Base-by-base conservation (phyloP, 116 monocot genomes). In the Zostera marina region DNA sequence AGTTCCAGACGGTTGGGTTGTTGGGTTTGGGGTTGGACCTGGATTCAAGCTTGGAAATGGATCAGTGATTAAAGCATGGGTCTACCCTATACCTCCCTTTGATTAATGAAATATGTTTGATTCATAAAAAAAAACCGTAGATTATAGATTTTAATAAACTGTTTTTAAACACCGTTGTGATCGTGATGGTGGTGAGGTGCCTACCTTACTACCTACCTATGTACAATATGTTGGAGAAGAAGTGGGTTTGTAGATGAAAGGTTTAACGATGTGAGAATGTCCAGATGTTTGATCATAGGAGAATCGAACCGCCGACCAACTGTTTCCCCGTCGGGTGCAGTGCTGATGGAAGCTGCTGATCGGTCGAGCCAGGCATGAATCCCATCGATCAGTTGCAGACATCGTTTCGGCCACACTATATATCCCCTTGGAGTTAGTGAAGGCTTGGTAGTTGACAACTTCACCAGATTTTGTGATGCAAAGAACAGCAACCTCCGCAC, bases 381-480 rank as follows among this genome's bases (percentile, higher is more conserved):
- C 93, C 93, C 88, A 93, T 14, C 84, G 68, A 11, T 81, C 84
- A 14, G 77, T 93, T 70, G 84, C 88, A 0, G 88, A 88, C 93
- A 93, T 93, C 0, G 93, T 88, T 81, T 93, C 88, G 0, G 88
- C 93, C 14, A 93, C 74, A 9, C 46, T 84, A 67, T 93, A 93
- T 17, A 77, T 9, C 2, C 93, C 93, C 56, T 63, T 84, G 0
- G 79, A 74, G 68, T 93, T 75, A 22, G 93, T 79, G 68, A 93
- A 93, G 16, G 84, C 88, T 53, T 93, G 93, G 26, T 93, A 93
- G 49, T 93, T 93, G 11, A 93, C 47, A 53, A 93, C 93, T 44
- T 84, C 93, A 1, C 88, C 84, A 0, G 92, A 81, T 69, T 81
- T 81, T 3, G 93, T 93, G 64, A 93, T 77, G 81, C 93, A 93